Percentiles rank a stretch among this genome's conserved stretches.
phyloP scores from a whole-genome alignment of 805 yeast species.

The Lipomyces sp. region DNA sequence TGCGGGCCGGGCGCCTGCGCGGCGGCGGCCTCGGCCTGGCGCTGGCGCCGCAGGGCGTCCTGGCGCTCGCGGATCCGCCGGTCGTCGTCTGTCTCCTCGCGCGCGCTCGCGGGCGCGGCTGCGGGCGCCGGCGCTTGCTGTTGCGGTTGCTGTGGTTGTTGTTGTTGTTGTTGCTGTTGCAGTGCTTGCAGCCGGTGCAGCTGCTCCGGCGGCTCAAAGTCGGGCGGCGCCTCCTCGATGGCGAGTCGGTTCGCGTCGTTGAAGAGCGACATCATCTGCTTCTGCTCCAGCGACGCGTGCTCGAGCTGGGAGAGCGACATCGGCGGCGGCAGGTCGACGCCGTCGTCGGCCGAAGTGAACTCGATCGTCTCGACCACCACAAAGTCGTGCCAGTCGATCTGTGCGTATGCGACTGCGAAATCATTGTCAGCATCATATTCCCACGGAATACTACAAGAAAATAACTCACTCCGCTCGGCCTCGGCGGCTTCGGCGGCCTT shows the following conservation, averaged over 20 bases:
- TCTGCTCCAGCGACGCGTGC: conserved; percentile 57
- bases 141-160: neutral
- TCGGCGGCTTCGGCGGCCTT: conserved; percentile 40
- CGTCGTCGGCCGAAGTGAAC: conserved; percentile 59
- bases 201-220: conserved; percentile 15
- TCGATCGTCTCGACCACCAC: conserved; percentile 64
- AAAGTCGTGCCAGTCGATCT: conserved; percentile 87
- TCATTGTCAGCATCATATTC: neutral
- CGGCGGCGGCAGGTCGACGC: conserved; percentile 52
- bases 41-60: conserved; percentile 13
- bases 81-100: conserved; percentile 15
- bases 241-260: conserved; percentile 27
- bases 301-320: conserved; percentile 57
- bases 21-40: conserved; percentile 27
- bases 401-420: conserved; percentile 52
- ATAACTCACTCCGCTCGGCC: conserved; percentile 34
- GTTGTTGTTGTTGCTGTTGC: conserved; percentile 2
- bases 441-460: neutral
- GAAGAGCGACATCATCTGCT: conserved; percentile 36
- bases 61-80: conserved; percentile 19
- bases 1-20: conserved; percentile 22
- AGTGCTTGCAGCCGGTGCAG: neutral
- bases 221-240: conserved; percentile 46
- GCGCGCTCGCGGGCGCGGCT: neutral
- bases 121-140: neutral